These are phyloP conservation scores for Gypsophila paniculata DNA, from an alignment of 179 eudicot genomes.

Conservation along the genomic window DNA sequence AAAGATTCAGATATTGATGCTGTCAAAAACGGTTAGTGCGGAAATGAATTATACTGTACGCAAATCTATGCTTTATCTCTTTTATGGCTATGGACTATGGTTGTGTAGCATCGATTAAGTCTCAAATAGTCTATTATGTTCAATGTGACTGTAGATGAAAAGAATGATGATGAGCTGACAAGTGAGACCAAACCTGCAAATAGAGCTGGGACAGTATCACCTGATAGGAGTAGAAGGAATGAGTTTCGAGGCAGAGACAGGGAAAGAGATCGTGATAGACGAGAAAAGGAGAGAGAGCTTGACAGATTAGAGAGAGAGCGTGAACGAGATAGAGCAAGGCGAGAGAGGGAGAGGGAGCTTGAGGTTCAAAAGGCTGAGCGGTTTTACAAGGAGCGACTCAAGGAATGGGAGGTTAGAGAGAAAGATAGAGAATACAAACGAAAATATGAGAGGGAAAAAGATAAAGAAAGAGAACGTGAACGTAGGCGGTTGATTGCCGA, in stretches of 20 bases:
- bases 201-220: slow-evolving; percentile 71
- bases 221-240: slow-evolving; percentile 67
- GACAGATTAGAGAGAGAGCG: slow-evolving; percentile 91
- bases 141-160: slow-evolving; percentile 46
- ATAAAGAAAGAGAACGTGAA: slow-evolving; percentile 76
- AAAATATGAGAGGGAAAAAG: slow-evolving; percentile 78
- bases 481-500: slow-evolving; percentile 58
- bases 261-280: slow-evolving; percentile 72
- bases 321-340: slow-evolving; percentile 81
- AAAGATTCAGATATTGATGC: slow-evolving; percentile 60
- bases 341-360: slow-evolving; percentile 83
- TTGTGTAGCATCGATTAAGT: not conserved
- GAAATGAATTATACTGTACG: not conserved
- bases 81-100: not conserved
- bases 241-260: slow-evolving; percentile 58
- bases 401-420: slow-evolving; percentile 90
- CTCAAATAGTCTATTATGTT: not conserved
- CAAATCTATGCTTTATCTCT: not conserved
- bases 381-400: slow-evolving; percentile 60
- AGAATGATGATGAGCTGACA: slow-evolving; percentile 65
- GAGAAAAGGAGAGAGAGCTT: slow-evolving; percentile 85
- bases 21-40: slow-evolving; percentile 51
- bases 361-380: slow-evolving; percentile 84
- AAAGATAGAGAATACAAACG: slow-evolving; percentile 65
- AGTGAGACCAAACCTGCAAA: slow-evolving; percentile 54